phyloP scores from a whole-genome alignment of 805 yeast species.

The Yarrowia deformans region DNA sequence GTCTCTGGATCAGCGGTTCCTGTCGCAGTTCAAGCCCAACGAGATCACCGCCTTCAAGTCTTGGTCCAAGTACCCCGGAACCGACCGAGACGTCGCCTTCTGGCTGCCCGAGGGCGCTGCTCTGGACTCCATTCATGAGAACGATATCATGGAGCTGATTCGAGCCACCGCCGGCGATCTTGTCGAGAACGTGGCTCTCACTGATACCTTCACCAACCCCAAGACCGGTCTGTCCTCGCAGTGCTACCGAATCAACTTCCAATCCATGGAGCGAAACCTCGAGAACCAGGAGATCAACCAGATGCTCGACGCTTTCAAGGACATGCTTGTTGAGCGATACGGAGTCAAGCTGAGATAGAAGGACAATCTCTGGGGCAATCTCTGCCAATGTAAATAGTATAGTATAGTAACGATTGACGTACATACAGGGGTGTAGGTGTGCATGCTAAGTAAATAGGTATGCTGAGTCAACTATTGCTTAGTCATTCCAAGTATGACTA shows the following conservation, averaged over 20 bases:
- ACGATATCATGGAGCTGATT: constrained; percentile 93
- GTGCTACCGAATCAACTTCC: constrained; percentile 90
- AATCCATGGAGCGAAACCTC: constrained; percentile 92
- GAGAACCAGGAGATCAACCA: constrained; percentile 84
- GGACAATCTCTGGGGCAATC: too few species aligned
- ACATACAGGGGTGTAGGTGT: too few species aligned
- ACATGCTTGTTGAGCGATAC: constrained; percentile 59
- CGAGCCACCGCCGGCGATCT: constrained; percentile 82
- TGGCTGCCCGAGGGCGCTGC: constrained; percentile 67
- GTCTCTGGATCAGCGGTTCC: constrained; percentile 82
- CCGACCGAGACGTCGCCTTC: constrained; percentile 86
- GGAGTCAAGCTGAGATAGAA: constrained; percentile 62
- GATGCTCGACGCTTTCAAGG: constrained; percentile 71
- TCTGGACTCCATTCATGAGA: constrained; percentile 64
- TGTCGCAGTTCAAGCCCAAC: constrained; percentile 71
- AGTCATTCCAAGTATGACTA: too few species aligned
- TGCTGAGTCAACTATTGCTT: too few species aligned
- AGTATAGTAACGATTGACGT: neutral
- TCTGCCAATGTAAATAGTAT: neutral
- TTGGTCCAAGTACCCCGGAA: constrained; percentile 89
- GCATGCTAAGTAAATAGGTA: too few species aligned
- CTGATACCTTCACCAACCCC: constrained; percentile 87
- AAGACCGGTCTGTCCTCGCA: constrained; percentile 77
- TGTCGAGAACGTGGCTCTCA: constrained; percentile 79
- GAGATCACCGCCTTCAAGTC: constrained; percentile 77